These are phyloP conservation scores for Carnegiea gigantea DNA, from an alignment of 179 eudicot species.

Conservation along the genomic window DNA sequence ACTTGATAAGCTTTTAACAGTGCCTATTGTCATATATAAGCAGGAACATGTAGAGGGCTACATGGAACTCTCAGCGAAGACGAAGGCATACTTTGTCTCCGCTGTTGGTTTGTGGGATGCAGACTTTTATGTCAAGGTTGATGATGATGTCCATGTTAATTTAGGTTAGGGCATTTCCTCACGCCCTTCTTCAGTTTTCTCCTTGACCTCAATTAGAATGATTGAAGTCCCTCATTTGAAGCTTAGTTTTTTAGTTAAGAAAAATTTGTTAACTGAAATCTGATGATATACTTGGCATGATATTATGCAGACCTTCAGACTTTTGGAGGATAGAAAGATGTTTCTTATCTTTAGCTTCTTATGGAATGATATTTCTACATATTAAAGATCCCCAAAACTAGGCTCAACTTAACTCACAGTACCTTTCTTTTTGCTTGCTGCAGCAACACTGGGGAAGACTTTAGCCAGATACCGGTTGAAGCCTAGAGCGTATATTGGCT, in stretches of 20 bases:
- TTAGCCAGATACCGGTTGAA: conserved; percentile 62
- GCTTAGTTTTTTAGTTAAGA: background rate
- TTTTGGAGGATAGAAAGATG: background rate
- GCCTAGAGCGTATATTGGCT: conserved; percentile 71
- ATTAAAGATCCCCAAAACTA: background rate
- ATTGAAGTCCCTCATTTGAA: background rate
- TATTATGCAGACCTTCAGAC: background rate
- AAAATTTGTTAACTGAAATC: background rate
- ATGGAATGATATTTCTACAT: background rate
- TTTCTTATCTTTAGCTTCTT: background rate
- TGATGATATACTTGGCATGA: background rate
- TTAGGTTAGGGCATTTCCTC: conserved; percentile 44
- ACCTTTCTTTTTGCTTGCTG: conserved; percentile 20
- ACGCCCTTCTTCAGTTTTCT: background rate
- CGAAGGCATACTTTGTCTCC: conserved; percentile 72
- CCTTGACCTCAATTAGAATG: background rate
- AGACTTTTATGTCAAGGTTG: conserved; percentile 85
- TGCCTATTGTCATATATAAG: conserved; percentile 6
- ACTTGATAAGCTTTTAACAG: background rate
- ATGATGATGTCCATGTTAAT: conserved; percentile 92
- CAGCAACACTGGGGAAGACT: conserved; percentile 83
- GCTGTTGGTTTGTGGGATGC: conserved; percentile 87
- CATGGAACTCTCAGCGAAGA: conserved; percentile 86
- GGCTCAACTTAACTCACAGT: background rate
- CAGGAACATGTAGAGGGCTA: conserved; percentile 97